Conservation (phyloP, 2,329 filamentous ascomycete genomes). For the Fusarium vanettenii region DNA sequence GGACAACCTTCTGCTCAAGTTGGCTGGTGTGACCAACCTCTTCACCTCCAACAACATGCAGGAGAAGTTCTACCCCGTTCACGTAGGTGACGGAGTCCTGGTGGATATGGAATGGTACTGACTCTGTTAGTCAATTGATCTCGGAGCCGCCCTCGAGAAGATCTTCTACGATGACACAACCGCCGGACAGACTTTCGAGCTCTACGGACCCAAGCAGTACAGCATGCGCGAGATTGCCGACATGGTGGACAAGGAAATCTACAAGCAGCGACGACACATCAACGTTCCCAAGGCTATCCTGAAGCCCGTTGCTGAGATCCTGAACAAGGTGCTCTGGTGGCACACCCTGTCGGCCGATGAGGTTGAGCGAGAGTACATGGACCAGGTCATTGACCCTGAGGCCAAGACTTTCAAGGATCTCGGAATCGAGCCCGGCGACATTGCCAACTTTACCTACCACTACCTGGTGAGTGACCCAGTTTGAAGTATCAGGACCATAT, state of each 20-base stretch:
- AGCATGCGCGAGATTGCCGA: constrained; percentile 87
- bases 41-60: constrained; percentile 94
- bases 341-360: constrained; percentile 84
- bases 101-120: background rate
- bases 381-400: constrained; percentile 88
- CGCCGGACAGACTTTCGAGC: constrained; percentile 89
- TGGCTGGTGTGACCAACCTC: constrained; percentile 83
- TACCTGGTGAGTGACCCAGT: constrained; percentile 77
- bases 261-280: constrained; percentile 88
- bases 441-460: constrained; percentile 89
- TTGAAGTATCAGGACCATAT: background rate
- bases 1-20: constrained; percentile 87
- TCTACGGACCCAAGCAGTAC: constrained; percentile 95
- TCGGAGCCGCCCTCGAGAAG: constrained; percentile 86
- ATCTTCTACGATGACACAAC: constrained; percentile 94
- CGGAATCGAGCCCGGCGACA: constrained; percentile 87
- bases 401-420: constrained; percentile 98
- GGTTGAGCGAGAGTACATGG: constrained; percentile 90
- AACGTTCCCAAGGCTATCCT: constrained; percentile 87
- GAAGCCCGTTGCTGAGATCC: constrained; percentile 77
- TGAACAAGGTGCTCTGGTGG: constrained; percentile 93
- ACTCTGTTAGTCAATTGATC: constrained; percentile 79
- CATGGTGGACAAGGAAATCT: constrained; percentile 91
- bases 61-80: constrained; percentile 90
- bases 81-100: constrained; percentile 67